Percentiles rank a stretch among this genome's conserved stretches.
Conservation (phyloP, 345 rosid genomes). For the Rhizophora mangle region DNA sequence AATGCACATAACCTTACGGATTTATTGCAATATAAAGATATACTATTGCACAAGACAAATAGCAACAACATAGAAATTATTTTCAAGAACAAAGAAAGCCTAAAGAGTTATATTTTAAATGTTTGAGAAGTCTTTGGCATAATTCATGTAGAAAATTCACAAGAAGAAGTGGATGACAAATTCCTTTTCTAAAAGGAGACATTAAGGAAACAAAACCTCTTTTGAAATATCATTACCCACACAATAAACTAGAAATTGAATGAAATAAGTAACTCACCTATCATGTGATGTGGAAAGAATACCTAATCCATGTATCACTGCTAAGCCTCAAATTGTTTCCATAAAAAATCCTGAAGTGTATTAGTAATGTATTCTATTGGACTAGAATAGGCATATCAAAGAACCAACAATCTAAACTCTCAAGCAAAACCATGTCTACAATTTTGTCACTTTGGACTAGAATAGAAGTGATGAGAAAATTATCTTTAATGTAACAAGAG, state of each 20-base stretch:
- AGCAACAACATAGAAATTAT: too few species aligned
- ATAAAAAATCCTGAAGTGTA: slow-evolving; percentile 29
- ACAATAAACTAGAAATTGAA: neutral
- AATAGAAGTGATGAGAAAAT: too few species aligned
- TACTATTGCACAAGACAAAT: neutral
- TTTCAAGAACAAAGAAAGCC: too few species aligned
- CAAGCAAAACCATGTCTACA: too few species aligned
- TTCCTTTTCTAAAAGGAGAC: too few species aligned
- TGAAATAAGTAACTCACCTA: slow-evolving; percentile 51
- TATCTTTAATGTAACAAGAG: too few species aligned
- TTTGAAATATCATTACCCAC: neutral
- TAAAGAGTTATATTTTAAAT: too few species aligned
- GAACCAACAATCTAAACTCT: too few species aligned
- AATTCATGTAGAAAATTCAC: neutral
- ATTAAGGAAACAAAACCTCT: too few species aligned
- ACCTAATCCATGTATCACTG: slow-evolving; percentile 71
- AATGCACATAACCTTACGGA: slow-evolving; percentile 80
- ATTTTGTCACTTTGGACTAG: too few species aligned
- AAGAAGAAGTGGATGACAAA: neutral
- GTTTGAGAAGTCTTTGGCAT: neutral
- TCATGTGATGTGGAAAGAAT: slow-evolving; percentile 97
- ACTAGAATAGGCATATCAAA: neutral
- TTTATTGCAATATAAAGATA: slow-evolving; percentile 39
- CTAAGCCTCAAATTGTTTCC: slow-evolving; percentile 95
- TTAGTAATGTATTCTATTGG: neutral